Percentiles rank a stretch among this genome's conserved stretches.
phyloP scores from a whole-genome alignment of 352 stramenopile species.

The Phytophthora kernoviae region DNA sequence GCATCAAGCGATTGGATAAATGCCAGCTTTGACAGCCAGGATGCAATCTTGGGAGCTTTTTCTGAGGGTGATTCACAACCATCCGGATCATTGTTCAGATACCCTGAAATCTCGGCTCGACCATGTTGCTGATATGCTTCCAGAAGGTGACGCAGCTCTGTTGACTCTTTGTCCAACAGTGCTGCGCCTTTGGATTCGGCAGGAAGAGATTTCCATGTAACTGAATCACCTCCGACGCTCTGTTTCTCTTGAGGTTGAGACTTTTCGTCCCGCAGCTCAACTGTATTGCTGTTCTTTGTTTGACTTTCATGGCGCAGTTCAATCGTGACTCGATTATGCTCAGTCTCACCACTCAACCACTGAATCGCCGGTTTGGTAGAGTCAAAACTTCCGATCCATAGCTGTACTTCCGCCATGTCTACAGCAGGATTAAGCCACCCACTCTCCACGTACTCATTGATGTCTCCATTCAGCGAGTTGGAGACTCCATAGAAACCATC shows the following conservation, averaged over 20 bases:
- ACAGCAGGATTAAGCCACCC: constrained; percentile 63
- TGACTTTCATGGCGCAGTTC: constrained; percentile 37
- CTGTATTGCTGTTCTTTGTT: constrained; percentile 7
- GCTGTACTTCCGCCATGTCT: constrained; percentile 38
- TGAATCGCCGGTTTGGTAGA: constrained; percentile 57
- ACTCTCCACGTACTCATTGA: constrained; percentile 56
- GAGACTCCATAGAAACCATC: constrained; percentile 74
- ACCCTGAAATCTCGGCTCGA: constrained; percentile 32
- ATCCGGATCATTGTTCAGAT: constrained; percentile 49
- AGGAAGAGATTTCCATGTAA: constrained; percentile 29
- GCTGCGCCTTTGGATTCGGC: constrained; percentile 40
- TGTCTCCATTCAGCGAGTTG: constrained; percentile 35
- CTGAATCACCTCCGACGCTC: constrained; percentile 1
- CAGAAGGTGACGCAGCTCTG: constrained; percentile 40
- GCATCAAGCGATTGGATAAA: constrained; percentile 20
- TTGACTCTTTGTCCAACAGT: constrained; percentile 58
- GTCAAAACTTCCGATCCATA: constrained; percentile 78
- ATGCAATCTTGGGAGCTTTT: neutral
- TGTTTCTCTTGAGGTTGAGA: constrained; percentile 8
- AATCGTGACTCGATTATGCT: constrained; percentile 21
- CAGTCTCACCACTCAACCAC: constrained; percentile 33
- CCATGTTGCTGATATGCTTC: constrained; percentile 26
- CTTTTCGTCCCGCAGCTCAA: neutral
- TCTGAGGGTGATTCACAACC: neutral
- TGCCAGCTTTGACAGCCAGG: constrained; percentile 31